phyloP scores from a whole-genome alignment of 345 rosid species.

The Eucalyptus coolabah region DNA sequence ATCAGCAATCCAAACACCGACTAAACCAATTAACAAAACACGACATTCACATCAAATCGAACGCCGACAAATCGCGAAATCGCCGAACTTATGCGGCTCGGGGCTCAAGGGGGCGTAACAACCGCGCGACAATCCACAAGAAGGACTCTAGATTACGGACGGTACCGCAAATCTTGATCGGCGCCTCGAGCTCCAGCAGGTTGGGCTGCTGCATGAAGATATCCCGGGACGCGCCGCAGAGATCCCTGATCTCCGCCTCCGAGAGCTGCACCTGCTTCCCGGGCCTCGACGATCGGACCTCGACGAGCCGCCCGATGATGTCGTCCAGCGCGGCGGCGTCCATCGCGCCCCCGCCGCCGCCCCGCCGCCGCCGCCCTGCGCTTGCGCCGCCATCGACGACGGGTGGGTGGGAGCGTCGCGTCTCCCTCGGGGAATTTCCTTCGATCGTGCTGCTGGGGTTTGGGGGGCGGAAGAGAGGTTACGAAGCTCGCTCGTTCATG shows the following conservation, averaged over 20 bases:
- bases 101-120: background rate
- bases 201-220: slow-evolving; percentile 77
- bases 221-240: slow-evolving; percentile 63
- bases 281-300: slow-evolving; percentile 79
- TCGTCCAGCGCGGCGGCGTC: slow-evolving; percentile 65
- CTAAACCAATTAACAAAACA: background rate
- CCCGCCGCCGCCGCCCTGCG: background rate
- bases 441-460: background rate
- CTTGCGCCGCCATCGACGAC: background rate
- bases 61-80: background rate
- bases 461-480: background rate
- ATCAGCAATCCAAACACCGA: background rate
- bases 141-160: background rate
- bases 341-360: background rate
- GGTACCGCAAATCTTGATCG: slow-evolving; percentile 90
- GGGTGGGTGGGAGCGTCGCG: background rate
- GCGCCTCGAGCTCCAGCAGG: slow-evolving; percentile 92
- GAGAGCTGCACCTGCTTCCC: slow-evolving; percentile 94
- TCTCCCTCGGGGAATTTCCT: background rate
- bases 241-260: slow-evolving; percentile 89
- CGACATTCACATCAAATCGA: background rate
- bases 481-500: background rate
- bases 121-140: background rate
- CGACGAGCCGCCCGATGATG: slow-evolving; percentile 69
- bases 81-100: background rate